Evolutionary conservation across 306 rosid species (phyloP).

Genomic region (Pterocarpus macrocarpus): DNA sequence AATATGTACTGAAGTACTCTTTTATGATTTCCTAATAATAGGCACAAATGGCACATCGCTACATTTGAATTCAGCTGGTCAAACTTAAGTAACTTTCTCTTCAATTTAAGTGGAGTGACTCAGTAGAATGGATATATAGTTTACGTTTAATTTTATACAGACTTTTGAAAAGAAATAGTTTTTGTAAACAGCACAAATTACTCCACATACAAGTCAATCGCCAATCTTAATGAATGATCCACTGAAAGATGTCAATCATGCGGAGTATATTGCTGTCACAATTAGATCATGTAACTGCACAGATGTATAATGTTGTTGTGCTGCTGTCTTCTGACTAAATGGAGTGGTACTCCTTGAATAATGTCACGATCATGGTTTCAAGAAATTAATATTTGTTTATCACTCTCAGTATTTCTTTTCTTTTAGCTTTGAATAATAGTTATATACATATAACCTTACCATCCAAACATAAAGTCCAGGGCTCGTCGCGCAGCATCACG

Average conservation of each 20-base stretch:
- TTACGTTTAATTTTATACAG: slow-evolving; percentile 3
- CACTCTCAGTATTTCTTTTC: slow-evolving; percentile 4
- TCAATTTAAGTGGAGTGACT: slow-evolving; percentile 14
- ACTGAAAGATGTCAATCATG: background rate
- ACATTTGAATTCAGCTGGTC: slow-evolving; percentile 24
- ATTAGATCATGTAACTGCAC: slow-evolving; percentile 20
- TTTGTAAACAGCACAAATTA: slow-evolving; percentile 10
- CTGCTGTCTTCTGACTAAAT: slow-evolving; percentile 19
- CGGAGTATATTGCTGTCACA: slow-evolving; percentile 9
- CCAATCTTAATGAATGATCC: slow-evolving; percentile 8
- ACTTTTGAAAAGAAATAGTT: slow-evolving; percentile 16
- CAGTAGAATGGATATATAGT: slow-evolving; percentile 15
- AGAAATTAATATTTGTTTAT: background rate
- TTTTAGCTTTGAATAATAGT: slow-evolving; percentile 29
- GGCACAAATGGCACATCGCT: slow-evolving; percentile 10
- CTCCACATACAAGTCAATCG: background rate
- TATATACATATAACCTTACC: slow-evolving; percentile 55
- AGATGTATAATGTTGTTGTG: slow-evolving; percentile 9
- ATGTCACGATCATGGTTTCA: slow-evolving; percentile 25
- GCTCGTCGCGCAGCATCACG: slow-evolving; percentile 62
- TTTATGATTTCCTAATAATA: background rate
- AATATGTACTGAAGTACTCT: slow-evolving; percentile 2
- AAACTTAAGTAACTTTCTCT: background rate
- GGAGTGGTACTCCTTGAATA: background rate
- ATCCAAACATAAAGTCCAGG: slow-evolving; percentile 78